Percentiles rank a stretch among this genome's conserved stretches.
phyloP scores from a whole-genome alignment of 352 stramenopile species.

The Phytophthora sojae region DNA sequence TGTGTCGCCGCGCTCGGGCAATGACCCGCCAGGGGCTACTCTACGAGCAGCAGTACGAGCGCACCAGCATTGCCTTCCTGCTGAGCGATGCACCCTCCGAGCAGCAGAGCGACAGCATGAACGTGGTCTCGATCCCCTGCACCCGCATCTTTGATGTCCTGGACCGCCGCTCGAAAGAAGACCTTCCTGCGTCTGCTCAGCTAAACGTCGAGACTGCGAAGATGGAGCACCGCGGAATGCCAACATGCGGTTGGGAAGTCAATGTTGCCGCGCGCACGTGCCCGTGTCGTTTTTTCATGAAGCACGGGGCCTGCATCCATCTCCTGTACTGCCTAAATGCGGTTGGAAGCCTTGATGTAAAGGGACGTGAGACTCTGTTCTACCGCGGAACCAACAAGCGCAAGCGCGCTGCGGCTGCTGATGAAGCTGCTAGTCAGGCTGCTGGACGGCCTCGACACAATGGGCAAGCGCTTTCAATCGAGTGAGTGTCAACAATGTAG shows the following conservation, averaged over 20 bases:
- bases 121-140: too few species aligned
- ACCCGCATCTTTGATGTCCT: too few species aligned
- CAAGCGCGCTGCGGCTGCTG: not conserved
- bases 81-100: too few species aligned
- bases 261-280: not conserved
- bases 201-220: too few species aligned
- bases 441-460: not conserved
- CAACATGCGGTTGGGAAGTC: slow-evolving; percentile 2
- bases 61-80: too few species aligned
- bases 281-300: slow-evolving; percentile 12
- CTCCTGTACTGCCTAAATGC: slow-evolving; percentile 5
- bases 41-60: too few species aligned
- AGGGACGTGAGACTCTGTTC: slow-evolving; percentile 9
- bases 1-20: too few species aligned
- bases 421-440: not conserved
- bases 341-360: not conserved
- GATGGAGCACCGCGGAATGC: slow-evolving; percentile 15
- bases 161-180: too few species aligned
- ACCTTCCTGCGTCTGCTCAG: too few species aligned
- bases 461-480: not conserved
- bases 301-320: slow-evolving; percentile 16
- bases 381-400: slow-evolving; percentile 14
- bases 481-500: not conserved
- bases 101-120: too few species aligned
- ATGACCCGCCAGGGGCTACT: too few species aligned